phyloP scores from a whole-genome alignment of 2,329 filamentous ascomycete species.

The Aspergillus neoniger region DNA sequence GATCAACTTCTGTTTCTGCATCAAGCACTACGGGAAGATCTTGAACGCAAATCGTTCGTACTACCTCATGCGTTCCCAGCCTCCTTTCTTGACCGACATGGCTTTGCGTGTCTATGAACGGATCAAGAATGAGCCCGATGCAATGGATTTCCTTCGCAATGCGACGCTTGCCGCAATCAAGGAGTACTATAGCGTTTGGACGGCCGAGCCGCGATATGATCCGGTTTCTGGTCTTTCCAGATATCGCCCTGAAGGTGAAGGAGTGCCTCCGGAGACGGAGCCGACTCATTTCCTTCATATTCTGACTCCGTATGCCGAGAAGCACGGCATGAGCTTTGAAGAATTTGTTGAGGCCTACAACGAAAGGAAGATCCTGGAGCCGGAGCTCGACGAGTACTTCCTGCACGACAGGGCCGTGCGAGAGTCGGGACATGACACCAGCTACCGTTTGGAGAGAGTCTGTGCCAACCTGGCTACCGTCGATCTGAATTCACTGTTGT shows the following conservation, averaged over 20 bases:
- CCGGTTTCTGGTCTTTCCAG: constrained; percentile 75
- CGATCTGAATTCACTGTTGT: constrained; percentile 90
- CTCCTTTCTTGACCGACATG: constrained; percentile 97
- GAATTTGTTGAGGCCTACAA: constrained; percentile 93
- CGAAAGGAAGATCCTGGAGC: constrained; percentile 70
- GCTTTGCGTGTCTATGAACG: constrained; percentile 88
- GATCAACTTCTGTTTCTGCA: constrained; percentile 94
- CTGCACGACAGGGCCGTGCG: constrained; percentile 92
- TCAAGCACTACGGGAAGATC: constrained; percentile 97
- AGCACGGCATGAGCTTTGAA: constrained; percentile 77
- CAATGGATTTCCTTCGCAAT: constrained; percentile 76
- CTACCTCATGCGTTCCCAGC: constrained; percentile 91
- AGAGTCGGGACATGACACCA: constrained; percentile 95
- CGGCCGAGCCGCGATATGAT: constrained; percentile 74
- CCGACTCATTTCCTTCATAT: constrained; percentile 83
- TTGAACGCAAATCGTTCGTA: constrained; percentile 96
- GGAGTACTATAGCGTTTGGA: constrained; percentile 92
- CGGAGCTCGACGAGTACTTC: constrained; percentile 92
- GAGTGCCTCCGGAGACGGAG: constrained; percentile 90
- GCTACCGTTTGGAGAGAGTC: constrained; percentile 85
- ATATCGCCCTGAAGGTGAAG: constrained; percentile 79
- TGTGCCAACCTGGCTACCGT: constrained; percentile 89
- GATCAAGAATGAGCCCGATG: constrained; percentile 81
- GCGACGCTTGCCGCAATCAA: constrained; percentile 92
- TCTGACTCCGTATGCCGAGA: constrained; percentile 77